Percentiles rank a stretch among this genome's conserved stretches.
Conservation (phyloP, 192 early-diverging fungal species). For the Umbelopsis vinacea region DNA sequence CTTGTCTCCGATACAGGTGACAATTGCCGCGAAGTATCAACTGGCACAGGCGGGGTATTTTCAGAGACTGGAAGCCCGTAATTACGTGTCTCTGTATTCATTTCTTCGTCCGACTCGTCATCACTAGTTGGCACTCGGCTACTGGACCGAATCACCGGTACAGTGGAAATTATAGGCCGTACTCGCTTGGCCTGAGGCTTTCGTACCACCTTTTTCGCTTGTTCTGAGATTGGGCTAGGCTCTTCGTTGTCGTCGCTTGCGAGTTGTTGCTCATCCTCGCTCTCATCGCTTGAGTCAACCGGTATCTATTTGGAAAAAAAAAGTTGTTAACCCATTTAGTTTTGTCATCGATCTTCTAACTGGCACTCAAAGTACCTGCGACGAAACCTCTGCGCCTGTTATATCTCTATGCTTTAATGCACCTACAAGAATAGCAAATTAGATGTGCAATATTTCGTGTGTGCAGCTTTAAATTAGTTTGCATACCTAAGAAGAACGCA, state of each 20-base stretch:
- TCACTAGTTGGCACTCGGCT: constrained; percentile 4
- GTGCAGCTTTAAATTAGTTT: no score
- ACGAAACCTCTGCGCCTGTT: constrained; percentile 67
- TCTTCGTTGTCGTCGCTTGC: neutral
- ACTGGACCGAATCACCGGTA: neutral
- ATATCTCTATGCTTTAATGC: constrained; percentile 76
- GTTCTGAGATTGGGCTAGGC: neutral
- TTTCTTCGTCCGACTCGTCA: constrained; percentile 3
- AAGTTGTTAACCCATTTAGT: neutral
- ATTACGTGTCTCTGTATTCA: neutral
- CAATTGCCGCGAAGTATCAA: neutral
- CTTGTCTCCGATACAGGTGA: neutral
- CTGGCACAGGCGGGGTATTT: neutral
- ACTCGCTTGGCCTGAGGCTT: neutral
- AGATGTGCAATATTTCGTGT: neutral
- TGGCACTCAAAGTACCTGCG: constrained; percentile 54
- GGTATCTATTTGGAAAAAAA: neutral
- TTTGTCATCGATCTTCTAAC: neutral
- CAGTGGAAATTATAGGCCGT: neutral
- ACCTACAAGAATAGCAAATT: constrained; percentile 37
- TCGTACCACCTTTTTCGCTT: neutral
- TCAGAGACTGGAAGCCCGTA: neutral
- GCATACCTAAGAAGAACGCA: constrained; percentile 42
- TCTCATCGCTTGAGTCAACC: constrained; percentile 5
- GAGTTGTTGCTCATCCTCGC: neutral